Base-by-base conservation (phyloP, 306 rosid genomes). In the Gastrolobium bilobum region DNA sequence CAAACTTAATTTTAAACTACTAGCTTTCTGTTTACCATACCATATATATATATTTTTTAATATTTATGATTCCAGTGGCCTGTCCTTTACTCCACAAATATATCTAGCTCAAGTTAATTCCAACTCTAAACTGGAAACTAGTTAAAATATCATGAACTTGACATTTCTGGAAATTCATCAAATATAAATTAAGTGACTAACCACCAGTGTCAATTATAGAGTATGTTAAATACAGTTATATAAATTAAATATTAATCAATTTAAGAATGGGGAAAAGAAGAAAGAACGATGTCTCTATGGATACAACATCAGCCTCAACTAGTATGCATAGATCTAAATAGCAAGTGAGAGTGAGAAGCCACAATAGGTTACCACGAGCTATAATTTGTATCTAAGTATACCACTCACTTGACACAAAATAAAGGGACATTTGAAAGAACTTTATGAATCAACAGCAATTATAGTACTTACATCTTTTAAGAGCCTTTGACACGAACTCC, bases 401-500 rank as follows among this genome's bases (percentile, higher is more conserved):
- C 43, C 10, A 34, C 10, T 34, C 7, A 11, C 66, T 33, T 11
- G 40, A 11, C 43, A 4, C 20, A 34, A 10, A n/a, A n/a, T 15
- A 56, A 54, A 33, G 40, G 40, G 66, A 3, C 6, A 39, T 14
- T 38, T 14, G 50, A 63, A n/a, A 15, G 48, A 63, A 40, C 31
- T 3, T 7, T 38, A 39, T 63, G 20, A 31, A 33, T 11, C 43
- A 35, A 33, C 20, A 3, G 26, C 42, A 34, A 10, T 9, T 5
- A 14, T 60, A 13, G 51, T 74, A 77, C 93, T 85, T 73, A 89
- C 93, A 85, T 79, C 54, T 83, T 69, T 76, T 14, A 2, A 89
- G 38, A 14, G 80, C 84, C 31, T 68, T 51, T 64, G 84, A 40
- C 34, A 83, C 59, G 15, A 78, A 65, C 54, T 79, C 34, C 11